Conservation (phyloP, 2,329 filamentous ascomycete species). For the Fusarium aywerte region DNA sequence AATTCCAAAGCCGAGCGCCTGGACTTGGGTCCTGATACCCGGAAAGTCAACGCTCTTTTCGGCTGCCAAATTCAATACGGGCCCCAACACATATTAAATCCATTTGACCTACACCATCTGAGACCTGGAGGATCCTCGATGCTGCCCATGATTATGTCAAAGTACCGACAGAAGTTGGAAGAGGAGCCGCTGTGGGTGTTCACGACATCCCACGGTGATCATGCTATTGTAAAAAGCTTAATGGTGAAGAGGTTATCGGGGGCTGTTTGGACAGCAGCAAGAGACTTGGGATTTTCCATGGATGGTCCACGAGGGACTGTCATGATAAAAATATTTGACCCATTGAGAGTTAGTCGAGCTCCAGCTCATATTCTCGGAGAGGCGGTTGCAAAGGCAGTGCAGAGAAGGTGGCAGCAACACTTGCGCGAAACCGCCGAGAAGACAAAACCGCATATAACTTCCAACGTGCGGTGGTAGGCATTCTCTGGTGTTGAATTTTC, state of each 20-base stretch:
- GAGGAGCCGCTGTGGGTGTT: slow-evolving; percentile 51
- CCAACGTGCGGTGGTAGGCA: background rate
- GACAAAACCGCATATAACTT: background rate
- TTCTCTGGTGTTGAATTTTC: background rate
- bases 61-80: slow-evolving; percentile 44
- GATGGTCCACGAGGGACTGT: slow-evolving; percentile 35
- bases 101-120: slow-evolving; percentile 50
- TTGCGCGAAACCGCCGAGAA: background rate
- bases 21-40: slow-evolving; percentile 16
- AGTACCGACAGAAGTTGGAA: slow-evolving; percentile 44
- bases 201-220: slow-evolving; percentile 23
- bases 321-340: slow-evolving; percentile 26
- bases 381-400: slow-evolving; percentile 36
- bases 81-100: slow-evolving; percentile 48
- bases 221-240: slow-evolving; percentile 44
- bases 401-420: slow-evolving; percentile 30
- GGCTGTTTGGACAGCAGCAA: slow-evolving; percentile 46
- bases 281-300: slow-evolving; percentile 43
- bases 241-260: slow-evolving; percentile 43
- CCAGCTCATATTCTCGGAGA: slow-evolving; percentile 42
- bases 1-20: slow-evolving; percentile 36
- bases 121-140: slow-evolving; percentile 50
- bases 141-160: slow-evolving; percentile 37
- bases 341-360: slow-evolving; percentile 28
- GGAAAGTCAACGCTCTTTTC: slow-evolving; percentile 32